These are phyloP conservation scores for Hymenoscyphus repandus DNA, from an alignment of 2,329 filamentous ascomycete genomes.

Conservation along the genomic window DNA sequence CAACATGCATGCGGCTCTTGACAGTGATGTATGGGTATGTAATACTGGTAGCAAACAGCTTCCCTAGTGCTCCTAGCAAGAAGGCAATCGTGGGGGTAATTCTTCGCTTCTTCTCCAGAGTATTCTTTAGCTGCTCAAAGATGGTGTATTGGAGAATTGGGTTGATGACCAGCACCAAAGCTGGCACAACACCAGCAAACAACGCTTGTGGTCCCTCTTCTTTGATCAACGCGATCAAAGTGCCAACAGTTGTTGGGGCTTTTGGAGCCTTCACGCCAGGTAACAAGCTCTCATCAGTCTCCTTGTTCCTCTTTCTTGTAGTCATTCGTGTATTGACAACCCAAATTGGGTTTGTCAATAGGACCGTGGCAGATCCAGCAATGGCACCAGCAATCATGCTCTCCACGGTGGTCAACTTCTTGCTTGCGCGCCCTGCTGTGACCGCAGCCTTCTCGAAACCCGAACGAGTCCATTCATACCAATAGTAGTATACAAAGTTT, in stretches of 20 bases:
- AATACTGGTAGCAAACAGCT: constrained; percentile 86
- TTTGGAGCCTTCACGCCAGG: constrained; percentile 41
- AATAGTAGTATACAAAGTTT: constrained; percentile 99
- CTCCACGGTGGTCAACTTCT: constrained; percentile 85
- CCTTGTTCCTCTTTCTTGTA: constrained; percentile 61
- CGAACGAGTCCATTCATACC: constrained; percentile 94
- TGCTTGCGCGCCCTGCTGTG: constrained; percentile 65
- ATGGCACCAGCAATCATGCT: constrained; percentile 93
- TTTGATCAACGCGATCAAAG: constrained; percentile 71
- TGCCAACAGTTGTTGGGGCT: constrained; percentile 70
- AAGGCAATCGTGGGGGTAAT: constrained; percentile 86
- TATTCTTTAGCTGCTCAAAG: constrained; percentile 96
- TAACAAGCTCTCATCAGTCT: constrained; percentile 39
- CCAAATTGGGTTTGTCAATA: constrained; percentile 98
- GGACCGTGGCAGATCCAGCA: constrained; percentile 87
- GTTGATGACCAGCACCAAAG: constrained; percentile 92
- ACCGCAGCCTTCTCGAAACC: constrained; percentile 77
- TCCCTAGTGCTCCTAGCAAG: constrained; percentile 85
- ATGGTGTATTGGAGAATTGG: constrained; percentile 98
- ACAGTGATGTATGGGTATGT: constrained; percentile 99
- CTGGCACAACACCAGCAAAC: constrained; percentile 88
- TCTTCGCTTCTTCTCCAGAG: constrained; percentile 66
- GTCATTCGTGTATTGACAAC: constrained; percentile 99
- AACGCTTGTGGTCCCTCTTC: constrained; percentile 82
- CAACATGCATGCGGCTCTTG: constrained; percentile 96